Percentiles rank a stretch among this genome's conserved stretches.
Conservation (phyloP, 306 rosid species). For the Vicia sativa region DNA sequence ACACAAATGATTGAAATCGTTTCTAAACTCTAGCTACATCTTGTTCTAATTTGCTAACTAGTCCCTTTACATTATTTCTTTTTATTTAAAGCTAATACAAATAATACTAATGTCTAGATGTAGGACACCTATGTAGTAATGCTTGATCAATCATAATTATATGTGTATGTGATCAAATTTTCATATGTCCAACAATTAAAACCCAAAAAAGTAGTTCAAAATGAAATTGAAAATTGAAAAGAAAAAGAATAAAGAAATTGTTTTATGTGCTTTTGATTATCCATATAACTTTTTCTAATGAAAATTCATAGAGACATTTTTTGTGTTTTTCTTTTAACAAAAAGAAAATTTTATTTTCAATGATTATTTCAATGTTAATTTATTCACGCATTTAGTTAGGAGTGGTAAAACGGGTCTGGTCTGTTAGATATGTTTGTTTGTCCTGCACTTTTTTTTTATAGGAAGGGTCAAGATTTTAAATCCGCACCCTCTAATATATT, state of each 20-base stretch:
- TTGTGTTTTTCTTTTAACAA: background rate
- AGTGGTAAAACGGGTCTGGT: no score
- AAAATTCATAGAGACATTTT: no score
- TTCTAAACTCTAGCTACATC: constrained; percentile 8
- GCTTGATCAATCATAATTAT: no score
- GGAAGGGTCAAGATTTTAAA: no score
- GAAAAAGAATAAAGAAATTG: background rate
- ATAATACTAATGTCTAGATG: no score
- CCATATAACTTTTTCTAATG: background rate
- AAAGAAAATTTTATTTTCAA: no score
- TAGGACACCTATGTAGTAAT: no score
- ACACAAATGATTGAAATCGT: background rate
- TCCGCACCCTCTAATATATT: no score
- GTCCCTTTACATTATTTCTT: background rate
- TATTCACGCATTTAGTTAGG: no score
- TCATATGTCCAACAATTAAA: background rate
- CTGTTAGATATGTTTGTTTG: no score
- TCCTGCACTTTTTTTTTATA: no score
- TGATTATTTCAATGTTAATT: no score
- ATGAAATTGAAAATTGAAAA: background rate
- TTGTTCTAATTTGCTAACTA: background rate
- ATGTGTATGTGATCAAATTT: background rate
- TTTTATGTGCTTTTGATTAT: background rate
- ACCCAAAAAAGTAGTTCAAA: background rate
- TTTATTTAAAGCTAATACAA: background rate